Evolutionary conservation across 2,329 filamentous ascomycete genomes (phyloP).

Genomic region (Blastomyces percursus): DNA sequence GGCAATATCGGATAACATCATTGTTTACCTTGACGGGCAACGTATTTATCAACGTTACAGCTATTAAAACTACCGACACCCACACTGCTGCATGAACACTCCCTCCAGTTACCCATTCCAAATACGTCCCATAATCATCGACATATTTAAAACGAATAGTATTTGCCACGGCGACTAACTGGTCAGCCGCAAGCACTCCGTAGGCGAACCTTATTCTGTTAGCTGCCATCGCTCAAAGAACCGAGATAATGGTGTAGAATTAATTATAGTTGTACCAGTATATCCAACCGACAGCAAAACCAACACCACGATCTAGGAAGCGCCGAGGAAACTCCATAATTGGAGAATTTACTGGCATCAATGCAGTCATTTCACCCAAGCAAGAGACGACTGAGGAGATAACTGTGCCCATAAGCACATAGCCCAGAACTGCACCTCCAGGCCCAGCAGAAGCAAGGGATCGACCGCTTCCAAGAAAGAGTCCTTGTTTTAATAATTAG

Average conservation of each 20-base stretch:
- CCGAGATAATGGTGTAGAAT: no score
- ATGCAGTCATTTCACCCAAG: conserved; percentile 35
- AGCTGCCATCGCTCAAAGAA: conserved; percentile 18
- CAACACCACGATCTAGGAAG: conserved; percentile 35
- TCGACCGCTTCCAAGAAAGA: conserved; percentile 33
- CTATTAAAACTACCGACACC: conserved; percentile 25
- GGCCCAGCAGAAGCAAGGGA: conserved; percentile 34
- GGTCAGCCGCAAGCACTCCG: conserved; percentile 24
- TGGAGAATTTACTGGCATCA: conserved; percentile 32
- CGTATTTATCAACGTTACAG: conserved; percentile 27
- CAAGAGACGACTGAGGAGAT: conserved; percentile 36
- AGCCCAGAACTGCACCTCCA: conserved; percentile 32
- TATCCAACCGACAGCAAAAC: conserved; percentile 39
- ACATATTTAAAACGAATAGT: conserved; percentile 32
- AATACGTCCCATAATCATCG: conserved; percentile 21
- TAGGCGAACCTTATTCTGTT: conserved; percentile 24
- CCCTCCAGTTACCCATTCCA: conserved; percentile 22
- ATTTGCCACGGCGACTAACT: conserved; percentile 32
- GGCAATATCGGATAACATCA: conserved; percentile 23
- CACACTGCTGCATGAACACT: conserved; percentile 30
- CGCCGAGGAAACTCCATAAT: conserved; percentile 32
- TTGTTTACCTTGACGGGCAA: conserved; percentile 28
- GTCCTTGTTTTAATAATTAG: conserved; percentile 17
- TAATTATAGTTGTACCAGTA: conserved; percentile 24
- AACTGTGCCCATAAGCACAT: conserved; percentile 35